These are phyloP conservation scores for Xylaria sp. DNA, from an alignment of 2,329 filamentous ascomycete species.

Conservation along the genomic window DNA sequence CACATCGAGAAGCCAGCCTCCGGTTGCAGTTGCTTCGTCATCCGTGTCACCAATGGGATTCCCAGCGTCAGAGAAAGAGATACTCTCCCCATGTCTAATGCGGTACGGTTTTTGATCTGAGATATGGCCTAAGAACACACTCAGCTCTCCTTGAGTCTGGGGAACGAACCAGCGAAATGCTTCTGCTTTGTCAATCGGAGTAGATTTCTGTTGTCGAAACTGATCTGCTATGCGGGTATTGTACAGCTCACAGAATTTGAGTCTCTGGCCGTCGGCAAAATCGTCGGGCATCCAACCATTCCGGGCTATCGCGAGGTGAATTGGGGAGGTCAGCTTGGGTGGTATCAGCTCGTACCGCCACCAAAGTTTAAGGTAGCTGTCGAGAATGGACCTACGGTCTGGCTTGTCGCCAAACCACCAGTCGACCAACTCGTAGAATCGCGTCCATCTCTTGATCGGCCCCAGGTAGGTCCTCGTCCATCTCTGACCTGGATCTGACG, in stretches of 20 bases:
- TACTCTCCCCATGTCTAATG: constrained; percentile 41
- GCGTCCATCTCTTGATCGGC: constrained; percentile 49
- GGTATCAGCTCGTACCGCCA: constrained; percentile 45
- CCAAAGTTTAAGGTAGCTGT: constrained; percentile 45
- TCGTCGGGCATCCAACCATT: constrained; percentile 44
- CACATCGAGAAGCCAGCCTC: constrained; percentile 64
- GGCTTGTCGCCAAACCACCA: constrained; percentile 47
- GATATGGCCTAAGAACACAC: constrained; percentile 43
- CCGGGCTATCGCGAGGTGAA: constrained; percentile 39
- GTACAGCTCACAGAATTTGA: constrained; percentile 43
- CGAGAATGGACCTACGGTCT: constrained; percentile 39
- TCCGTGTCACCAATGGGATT: constrained; percentile 37
- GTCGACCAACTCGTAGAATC: constrained; percentile 43
- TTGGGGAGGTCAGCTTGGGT: constrained; percentile 41
- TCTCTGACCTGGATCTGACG: constrained; percentile 47
- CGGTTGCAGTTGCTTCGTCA: constrained; percentile 31
- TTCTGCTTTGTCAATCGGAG: constrained; percentile 37
- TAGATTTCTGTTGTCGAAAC: constrained; percentile 36
- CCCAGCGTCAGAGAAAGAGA: constrained; percentile 43
- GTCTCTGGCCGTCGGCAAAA: constrained; percentile 41
- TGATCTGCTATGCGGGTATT: constrained; percentile 37
- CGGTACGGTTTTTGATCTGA: constrained; percentile 43
- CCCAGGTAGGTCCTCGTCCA: constrained; percentile 50
- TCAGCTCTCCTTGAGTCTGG: constrained; percentile 38
- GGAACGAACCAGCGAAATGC: constrained; percentile 44